Evolutionary conservation across 805 yeast genomes (phyloP).

Genomic region (Wickerhamiella slavikovae): DNA sequence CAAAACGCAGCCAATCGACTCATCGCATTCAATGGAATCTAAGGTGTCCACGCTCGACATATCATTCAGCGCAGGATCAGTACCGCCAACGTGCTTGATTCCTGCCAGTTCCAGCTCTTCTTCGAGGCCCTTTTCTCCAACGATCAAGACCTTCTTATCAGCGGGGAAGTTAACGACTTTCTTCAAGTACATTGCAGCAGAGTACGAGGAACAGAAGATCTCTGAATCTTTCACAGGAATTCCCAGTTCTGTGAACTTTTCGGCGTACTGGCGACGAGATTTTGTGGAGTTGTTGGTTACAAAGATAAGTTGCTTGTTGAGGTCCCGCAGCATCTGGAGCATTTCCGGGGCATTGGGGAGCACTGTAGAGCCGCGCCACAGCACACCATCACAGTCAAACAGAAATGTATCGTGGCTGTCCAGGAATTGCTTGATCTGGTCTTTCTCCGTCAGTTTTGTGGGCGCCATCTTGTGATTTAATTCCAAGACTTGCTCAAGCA

Average conservation of each 20-base stretch:
- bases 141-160: constrained; percentile 63
- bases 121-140: constrained; percentile 76
- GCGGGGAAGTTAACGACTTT: constrained; percentile 57
- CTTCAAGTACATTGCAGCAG: constrained; percentile 69
- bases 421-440: constrained; percentile 25
- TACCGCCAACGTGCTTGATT: constrained; percentile 61
- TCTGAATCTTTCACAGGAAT: constrained; percentile 31
- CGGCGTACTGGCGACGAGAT: constrained; percentile 54
- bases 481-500: no score
- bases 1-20: constrained; percentile 65
- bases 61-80: constrained; percentile 40
- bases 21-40: constrained; percentile 30
- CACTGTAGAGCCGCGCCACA: constrained; percentile 75
- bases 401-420: constrained; percentile 61
- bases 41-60: constrained; percentile 8
- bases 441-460: constrained; percentile 9
- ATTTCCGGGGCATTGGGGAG: constrained; percentile 69
- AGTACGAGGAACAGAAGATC: constrained; percentile 81
- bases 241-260: constrained; percentile 49
- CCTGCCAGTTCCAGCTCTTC: constrained; percentile 63
- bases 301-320: constrained; percentile 54
- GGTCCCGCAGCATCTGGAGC: constrained; percentile 30
- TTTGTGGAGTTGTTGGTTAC: constrained; percentile 94
- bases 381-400: constrained; percentile 94
- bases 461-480: no score